A percentile compares a stretch with the other conserved stretches of the same genome.
Evolutionary conservation across 2,329 filamentous ascomycete species (phyloP).

Genomic region (Mycosphaerella arachidis): DNA sequence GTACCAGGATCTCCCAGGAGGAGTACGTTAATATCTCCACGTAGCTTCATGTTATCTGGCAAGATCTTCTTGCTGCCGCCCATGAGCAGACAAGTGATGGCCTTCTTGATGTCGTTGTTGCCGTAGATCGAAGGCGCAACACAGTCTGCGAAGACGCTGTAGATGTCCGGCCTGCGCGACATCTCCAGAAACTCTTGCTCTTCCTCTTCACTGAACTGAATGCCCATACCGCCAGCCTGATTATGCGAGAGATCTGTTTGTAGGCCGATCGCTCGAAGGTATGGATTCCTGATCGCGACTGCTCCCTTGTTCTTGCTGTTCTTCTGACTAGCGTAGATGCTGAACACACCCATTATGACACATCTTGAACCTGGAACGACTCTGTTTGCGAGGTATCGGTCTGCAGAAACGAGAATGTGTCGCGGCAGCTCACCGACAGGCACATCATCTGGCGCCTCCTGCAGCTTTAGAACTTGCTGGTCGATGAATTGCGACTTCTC

Average conservation of each 20-base stretch:
- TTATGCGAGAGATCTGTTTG: slow-evolving; percentile 86
- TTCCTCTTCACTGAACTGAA: slow-evolving; percentile 86
- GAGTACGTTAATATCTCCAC: slow-evolving; percentile 97
- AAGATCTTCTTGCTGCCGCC: slow-evolving; percentile 97
- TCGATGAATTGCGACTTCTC: slow-evolving; percentile 94
- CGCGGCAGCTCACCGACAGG: slow-evolving; percentile 92
- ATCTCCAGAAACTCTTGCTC: slow-evolving; percentile 94
- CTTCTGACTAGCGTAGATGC: slow-evolving; percentile 86
- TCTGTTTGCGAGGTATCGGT: slow-evolving; percentile 89
- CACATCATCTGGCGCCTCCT: slow-evolving; percentile 95
- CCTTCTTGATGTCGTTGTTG: slow-evolving; percentile 93
- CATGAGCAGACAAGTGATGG: slow-evolving; percentile 87
- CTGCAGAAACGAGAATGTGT: slow-evolving; percentile 93
- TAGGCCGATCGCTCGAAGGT: slow-evolving; percentile 87
- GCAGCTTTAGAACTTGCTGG: slow-evolving; percentile 95
- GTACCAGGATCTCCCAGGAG: slow-evolving; percentile 96
- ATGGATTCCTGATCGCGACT: slow-evolving; percentile 92
- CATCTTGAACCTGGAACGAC: slow-evolving; percentile 94
- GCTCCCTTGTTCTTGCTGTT: slow-evolving; percentile 75
- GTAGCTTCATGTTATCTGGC: slow-evolving; percentile 93
- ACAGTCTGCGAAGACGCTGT: slow-evolving; percentile 81
- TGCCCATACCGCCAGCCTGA: slow-evolving; percentile 65
- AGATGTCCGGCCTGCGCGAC: slow-evolving; percentile 87
- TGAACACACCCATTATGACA: slow-evolving; percentile 95
- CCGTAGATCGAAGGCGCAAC: slow-evolving; percentile 98